Conservation (phyloP, 2,329 filamentous ascomycete species). For the Hymenoscyphus fructigenus region DNA sequence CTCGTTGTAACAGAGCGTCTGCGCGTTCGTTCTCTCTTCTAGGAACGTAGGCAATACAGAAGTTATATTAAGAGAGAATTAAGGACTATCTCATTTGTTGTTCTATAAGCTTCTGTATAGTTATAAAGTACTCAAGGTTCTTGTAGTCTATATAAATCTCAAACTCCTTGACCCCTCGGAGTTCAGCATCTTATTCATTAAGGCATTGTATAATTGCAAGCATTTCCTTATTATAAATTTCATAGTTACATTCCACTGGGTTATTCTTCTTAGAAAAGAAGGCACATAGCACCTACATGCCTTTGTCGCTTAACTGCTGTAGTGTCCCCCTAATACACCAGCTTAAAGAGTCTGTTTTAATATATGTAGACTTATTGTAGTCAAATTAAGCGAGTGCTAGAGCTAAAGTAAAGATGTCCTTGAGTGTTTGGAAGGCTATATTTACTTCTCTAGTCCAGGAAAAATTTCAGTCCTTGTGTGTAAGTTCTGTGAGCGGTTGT, state of each 20-base stretch:
- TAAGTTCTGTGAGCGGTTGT: too few relatives aligned
- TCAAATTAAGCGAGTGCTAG: background rate
- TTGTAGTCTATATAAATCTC: slow-evolving; percentile 13
- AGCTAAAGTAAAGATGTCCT: too few relatives aligned
- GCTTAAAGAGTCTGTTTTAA: background rate
- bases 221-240: too few relatives aligned
- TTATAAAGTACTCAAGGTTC: slow-evolving; percentile 17
- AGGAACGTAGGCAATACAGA: background rate
- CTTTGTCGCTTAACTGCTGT: too few relatives aligned
- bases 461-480: too few relatives aligned
- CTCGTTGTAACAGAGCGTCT: background rate
- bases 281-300: too few relatives aligned
- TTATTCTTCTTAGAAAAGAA: too few relatives aligned
- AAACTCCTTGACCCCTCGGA: slow-evolving; percentile 4
- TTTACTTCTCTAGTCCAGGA: too few relatives aligned
- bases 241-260: too few relatives aligned
- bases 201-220: background rate
- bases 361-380: background rate
- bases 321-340: too few relatives aligned
- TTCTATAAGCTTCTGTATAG: slow-evolving; percentile 5
- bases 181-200: background rate
- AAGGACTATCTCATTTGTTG: slow-evolving; percentile 9
- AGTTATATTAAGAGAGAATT: slow-evolving; percentile 10
- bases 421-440: too few relatives aligned
- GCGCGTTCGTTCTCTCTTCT: slow-evolving; percentile 4